Percentiles rank a stretch among this genome's conserved stretches.
Evolutionary conservation across 192 early-diverging fungal genomes (phyloP).

Genomic region (Cetraspora pellucida): DNA sequence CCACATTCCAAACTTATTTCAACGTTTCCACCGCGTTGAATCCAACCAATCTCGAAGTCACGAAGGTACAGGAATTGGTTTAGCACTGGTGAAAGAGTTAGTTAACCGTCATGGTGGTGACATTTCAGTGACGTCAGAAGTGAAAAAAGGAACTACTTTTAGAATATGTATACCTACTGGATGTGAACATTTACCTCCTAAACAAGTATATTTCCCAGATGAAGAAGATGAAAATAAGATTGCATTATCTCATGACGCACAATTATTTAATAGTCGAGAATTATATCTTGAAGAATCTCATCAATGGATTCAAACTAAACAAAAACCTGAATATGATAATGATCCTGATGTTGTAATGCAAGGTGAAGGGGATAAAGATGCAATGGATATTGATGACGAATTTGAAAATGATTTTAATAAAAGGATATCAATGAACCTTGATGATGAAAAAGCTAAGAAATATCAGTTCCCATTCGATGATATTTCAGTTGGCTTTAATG

Average conservation of each 20-base stretch:
- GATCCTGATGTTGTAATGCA: background rate
- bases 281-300: slow-evolving; percentile 39
- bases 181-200: slow-evolving; percentile 45
- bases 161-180: slow-evolving; percentile 54
- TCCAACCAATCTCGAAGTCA: slow-evolving; percentile 53
- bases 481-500: background rate
- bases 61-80: slow-evolving; percentile 65
- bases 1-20: slow-evolving; percentile 53
- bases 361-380: too few relatives aligned
- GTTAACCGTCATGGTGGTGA: slow-evolving; percentile 56
- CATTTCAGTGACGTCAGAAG: slow-evolving; percentile 42
- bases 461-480: background rate
- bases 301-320: slow-evolving; percentile 42
- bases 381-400: background rate
- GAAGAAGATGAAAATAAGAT: background rate
- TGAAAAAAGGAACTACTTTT: slow-evolving; percentile 55
- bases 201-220: slow-evolving; percentile 42
- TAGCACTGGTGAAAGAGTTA: slow-evolving; percentile 47
- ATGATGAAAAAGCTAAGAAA: background rate
- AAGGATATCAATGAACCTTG: background rate
- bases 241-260: background rate
- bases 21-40: slow-evolving; percentile 65
- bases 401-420: background rate
- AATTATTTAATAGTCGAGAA: slow-evolving; percentile 35
- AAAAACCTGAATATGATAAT: background rate